Conservation (phyloP, 176 grass and related monocot species). For the Bothriochloa decipiens region DNA sequence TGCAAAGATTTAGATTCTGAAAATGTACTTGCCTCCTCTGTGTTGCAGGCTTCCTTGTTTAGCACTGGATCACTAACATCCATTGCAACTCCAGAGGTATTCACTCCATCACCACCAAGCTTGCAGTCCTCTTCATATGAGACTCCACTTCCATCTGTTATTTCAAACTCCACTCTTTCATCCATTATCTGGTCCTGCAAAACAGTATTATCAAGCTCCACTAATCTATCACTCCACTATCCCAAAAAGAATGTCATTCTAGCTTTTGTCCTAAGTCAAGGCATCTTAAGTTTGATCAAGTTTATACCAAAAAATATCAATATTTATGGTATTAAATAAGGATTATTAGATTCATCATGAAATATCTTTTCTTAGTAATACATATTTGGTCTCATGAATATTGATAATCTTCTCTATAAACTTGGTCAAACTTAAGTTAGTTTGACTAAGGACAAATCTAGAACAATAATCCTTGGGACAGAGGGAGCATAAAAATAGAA, state of each 20-base stretch:
- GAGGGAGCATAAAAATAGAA: neutral
- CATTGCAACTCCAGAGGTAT: slow-evolving; percentile 12
- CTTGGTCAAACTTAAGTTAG: neutral
- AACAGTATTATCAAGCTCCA: slow-evolving; percentile 36
- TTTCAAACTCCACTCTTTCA: slow-evolving; percentile 4
- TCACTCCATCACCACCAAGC: slow-evolving; percentile 9
- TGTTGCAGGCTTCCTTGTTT: slow-evolving; percentile 16
- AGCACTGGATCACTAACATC: slow-evolving; percentile 18
- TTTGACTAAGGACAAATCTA: neutral
- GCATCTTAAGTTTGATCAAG: neutral
- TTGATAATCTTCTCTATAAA: neutral
- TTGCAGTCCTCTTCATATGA: slow-evolving; percentile 21
- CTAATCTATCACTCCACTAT: neutral
- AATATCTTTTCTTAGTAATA: neutral
- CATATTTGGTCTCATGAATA: neutral
- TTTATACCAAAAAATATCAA: neutral
- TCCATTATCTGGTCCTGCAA: slow-evolving; percentile 33
- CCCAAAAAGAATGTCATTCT: neutral
- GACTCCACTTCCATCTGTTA: slow-evolving; percentile 33
- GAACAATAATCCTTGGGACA: neutral
- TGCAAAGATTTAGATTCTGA: neutral
- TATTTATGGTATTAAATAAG: neutral
- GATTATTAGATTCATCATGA: neutral
- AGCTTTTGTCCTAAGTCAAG: neutral
- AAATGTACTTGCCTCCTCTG: slow-evolving; percentile 36